phyloP scores from a whole-genome alignment of 805 yeast genomes.

The Ogataea methylovora region DNA sequence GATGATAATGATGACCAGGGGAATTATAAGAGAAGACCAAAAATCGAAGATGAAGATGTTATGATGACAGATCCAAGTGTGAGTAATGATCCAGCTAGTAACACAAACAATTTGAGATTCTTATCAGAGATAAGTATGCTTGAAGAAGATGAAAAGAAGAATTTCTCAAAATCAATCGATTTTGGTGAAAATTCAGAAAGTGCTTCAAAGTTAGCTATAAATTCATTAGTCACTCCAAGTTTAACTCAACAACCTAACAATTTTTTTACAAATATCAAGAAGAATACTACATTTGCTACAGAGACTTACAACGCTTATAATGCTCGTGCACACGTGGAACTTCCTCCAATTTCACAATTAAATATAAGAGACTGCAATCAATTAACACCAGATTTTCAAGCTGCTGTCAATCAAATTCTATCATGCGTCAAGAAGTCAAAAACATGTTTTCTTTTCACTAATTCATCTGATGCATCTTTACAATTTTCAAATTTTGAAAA shows the following conservation, averaged over 20 bases:
- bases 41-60: too few relatives aligned
- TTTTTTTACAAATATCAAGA: background rate
- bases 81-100: too few relatives aligned
- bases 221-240: constrained; percentile 36
- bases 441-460: constrained; percentile 45
- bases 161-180: constrained; percentile 10
- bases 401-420: constrained; percentile 24
- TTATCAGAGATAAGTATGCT: constrained; percentile 18
- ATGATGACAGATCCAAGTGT: too few relatives aligned
- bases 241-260: background rate
- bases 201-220: constrained; percentile 38
- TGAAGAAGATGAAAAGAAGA: constrained; percentile 20
- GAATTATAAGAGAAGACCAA: too few relatives aligned
- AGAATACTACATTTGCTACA: background rate
- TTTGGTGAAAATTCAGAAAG: constrained; percentile 15
- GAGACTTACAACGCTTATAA: background rate
- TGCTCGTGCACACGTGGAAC: background rate
- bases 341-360: constrained; percentile 17
- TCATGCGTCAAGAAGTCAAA: constrained; percentile 52
- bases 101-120: constrained; percentile 12
- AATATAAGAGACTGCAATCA: constrained; percentile 6
- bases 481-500: constrained; percentile 30
- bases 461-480: constrained; percentile 5
- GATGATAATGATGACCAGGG: too few relatives aligned
- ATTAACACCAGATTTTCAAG: constrained; percentile 15